A percentile compares a stretch with the other conserved stretches of the same genome.
These are phyloP conservation scores for Lasiodiplodia theobromae DNA, from an alignment of 2,329 filamentous ascomycete species.

Conservation along the genomic window DNA sequence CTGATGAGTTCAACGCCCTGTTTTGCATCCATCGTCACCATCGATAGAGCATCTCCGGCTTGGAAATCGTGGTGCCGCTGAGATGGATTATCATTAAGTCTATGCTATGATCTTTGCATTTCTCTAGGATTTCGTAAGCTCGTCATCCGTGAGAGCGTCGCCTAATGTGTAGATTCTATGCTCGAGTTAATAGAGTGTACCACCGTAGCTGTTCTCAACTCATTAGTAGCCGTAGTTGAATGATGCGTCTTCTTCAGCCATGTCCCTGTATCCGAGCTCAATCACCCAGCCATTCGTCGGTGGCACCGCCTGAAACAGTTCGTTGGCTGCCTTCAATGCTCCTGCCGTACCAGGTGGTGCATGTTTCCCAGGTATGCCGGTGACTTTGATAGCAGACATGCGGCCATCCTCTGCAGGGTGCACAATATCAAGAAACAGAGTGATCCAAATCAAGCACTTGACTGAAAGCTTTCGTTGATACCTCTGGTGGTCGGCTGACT, in stretches of 20 bases:
- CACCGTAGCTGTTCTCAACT: constrained; percentile 14
- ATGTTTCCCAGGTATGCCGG: constrained; percentile 71
- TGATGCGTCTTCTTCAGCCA: neutral
- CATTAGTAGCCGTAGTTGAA: neutral
- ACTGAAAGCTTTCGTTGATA: constrained; percentile 58
- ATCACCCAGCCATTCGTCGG: constrained; percentile 73
- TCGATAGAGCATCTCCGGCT: constrained; percentile 64
- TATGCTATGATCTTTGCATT: constrained; percentile 60
- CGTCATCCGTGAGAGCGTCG: constrained; percentile 69
- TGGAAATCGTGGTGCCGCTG: constrained; percentile 70
- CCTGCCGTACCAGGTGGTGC: constrained; percentile 53
- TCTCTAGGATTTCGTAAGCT: constrained; percentile 66
- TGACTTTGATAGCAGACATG: constrained; percentile 61
- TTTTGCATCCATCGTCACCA: constrained; percentile 73
- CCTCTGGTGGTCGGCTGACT: constrained; percentile 56
- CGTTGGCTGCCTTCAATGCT: constrained; percentile 52
- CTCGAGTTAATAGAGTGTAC: constrained; percentile 51
- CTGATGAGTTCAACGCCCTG: constrained; percentile 68
- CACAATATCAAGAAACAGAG: constrained; percentile 53
- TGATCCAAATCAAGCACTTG: constrained; percentile 61
- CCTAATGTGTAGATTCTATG: constrained; percentile 72
- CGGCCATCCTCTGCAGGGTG: constrained; percentile 31
- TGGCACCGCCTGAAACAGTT: constrained; percentile 61
- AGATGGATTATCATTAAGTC: constrained; percentile 73
- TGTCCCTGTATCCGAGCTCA: constrained; percentile 61